Evolutionary conservation across 257 asterid species (phyloP).

Genomic region (Buddleja alternifolia): DNA sequence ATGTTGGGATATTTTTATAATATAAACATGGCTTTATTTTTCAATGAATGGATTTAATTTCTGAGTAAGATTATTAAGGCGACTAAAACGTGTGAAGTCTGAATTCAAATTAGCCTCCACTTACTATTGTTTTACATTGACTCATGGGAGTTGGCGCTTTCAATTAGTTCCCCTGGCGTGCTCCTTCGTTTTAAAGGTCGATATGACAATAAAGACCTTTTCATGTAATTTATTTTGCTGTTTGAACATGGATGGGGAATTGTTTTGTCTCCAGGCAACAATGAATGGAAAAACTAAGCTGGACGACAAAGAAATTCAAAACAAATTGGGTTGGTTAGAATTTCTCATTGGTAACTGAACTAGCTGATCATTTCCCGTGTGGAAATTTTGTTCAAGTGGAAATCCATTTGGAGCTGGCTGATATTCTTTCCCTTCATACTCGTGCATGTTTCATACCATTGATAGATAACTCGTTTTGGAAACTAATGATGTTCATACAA

Average conservation of each 20-base stretch:
- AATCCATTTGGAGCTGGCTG: slow-evolving; percentile 1
- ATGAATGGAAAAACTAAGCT: background rate
- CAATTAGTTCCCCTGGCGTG: background rate
- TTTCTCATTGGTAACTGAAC: background rate
- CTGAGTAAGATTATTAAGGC: slow-evolving; percentile 8
- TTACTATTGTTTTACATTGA: background rate
- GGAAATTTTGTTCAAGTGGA: background rate
- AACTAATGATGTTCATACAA: background rate
- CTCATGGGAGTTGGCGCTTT: background rate
- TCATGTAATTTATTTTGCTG: background rate
- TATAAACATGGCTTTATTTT: background rate
- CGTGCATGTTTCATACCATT: background rate
- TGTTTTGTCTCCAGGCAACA: slow-evolving; percentile 5
- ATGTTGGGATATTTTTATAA: background rate
- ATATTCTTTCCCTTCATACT: background rate
- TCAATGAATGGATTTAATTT: background rate
- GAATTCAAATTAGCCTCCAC: slow-evolving; percentile 5
- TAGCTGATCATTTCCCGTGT: background rate
- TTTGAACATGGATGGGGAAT: slow-evolving; percentile 3
- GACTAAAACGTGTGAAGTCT: background rate
- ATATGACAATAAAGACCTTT: background rate
- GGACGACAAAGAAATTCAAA: too few relatives aligned
- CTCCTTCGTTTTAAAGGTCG: background rate
- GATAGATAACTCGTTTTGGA: background rate
- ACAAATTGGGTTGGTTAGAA: background rate